Percentiles rank a stretch among this genome's conserved stretches.
phyloP scores from a whole-genome alignment of 139 green algal genomes.

The Coelastrella sp. region DNA sequence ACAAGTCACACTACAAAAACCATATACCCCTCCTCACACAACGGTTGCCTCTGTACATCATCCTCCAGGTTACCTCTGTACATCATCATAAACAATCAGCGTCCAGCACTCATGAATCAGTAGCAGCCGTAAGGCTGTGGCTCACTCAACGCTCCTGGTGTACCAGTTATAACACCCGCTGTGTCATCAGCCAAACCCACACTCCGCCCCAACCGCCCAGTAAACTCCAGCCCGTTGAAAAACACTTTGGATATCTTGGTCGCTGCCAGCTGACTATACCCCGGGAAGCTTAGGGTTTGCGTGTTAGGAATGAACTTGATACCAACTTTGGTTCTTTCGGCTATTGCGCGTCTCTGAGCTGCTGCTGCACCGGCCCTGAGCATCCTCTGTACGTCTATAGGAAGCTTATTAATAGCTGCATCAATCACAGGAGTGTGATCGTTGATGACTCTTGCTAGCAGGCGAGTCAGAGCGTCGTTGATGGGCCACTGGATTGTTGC shows the following conservation, averaged over 20 bases:
- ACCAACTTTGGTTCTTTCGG: background rate
- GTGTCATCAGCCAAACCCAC: background rate
- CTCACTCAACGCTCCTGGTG: background rate
- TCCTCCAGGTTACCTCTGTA: no score
- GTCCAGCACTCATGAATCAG: background rate
- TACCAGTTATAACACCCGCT: background rate
- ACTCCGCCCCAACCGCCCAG: background rate
- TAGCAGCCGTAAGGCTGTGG: background rate
- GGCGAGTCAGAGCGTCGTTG: background rate
- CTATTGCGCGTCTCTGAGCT: background rate
- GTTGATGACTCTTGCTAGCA: background rate
- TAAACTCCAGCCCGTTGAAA: background rate
- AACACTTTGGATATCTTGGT: background rate
- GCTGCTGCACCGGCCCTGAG: background rate
- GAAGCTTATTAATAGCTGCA: background rate
- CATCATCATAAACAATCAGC: no score
- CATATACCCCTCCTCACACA: no score
- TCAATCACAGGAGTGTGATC: background rate
- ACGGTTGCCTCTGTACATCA: no score
- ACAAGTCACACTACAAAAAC: no score
- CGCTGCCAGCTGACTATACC: background rate
- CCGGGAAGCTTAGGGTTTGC: background rate
- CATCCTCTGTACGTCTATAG: background rate
- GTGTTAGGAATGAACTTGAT: background rate
- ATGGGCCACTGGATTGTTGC: background rate